Evolutionary conservation across 2,329 filamentous ascomycete genomes (phyloP).

Genomic region (Fusarium kyushuense): DNA sequence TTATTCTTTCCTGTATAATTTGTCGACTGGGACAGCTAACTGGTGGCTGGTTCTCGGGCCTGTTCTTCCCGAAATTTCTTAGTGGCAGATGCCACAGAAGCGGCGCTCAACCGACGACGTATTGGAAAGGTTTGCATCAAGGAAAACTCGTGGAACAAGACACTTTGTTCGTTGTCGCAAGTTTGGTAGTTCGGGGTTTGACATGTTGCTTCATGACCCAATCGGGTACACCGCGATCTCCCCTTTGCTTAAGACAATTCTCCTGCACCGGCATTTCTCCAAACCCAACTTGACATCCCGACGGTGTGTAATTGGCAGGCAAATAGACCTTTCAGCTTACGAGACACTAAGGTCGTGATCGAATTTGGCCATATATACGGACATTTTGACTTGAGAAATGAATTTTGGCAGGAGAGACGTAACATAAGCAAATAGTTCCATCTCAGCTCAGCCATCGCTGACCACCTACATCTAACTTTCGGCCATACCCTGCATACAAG

Average conservation of each 20-base stretch:
- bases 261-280: not conserved
- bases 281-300: not conserved
- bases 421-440: conserved; percentile 4
- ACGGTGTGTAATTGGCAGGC: not conserved
- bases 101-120: not conserved
- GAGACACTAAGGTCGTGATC: not conserved
- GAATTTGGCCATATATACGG: not conserved
- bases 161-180: not conserved
- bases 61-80: not conserved
- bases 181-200: not conserved
- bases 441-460: not conserved
- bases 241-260: not conserved
- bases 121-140: not conserved
- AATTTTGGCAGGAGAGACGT: not conserved
- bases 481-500: not conserved
- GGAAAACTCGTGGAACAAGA: not conserved
- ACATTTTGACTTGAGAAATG: not conserved
- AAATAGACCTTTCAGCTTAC: not conserved
- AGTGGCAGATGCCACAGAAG: not conserved
- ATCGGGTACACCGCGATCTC: not conserved
- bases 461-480: not conserved
- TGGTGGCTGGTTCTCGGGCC: not conserved
- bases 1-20: no score
- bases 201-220: not conserved
- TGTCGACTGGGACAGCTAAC: not conserved